These are phyloP conservation scores for Trametes cubensis DNA, from an alignment of 768 basidiomycete species.

Conservation along the genomic window DNA sequence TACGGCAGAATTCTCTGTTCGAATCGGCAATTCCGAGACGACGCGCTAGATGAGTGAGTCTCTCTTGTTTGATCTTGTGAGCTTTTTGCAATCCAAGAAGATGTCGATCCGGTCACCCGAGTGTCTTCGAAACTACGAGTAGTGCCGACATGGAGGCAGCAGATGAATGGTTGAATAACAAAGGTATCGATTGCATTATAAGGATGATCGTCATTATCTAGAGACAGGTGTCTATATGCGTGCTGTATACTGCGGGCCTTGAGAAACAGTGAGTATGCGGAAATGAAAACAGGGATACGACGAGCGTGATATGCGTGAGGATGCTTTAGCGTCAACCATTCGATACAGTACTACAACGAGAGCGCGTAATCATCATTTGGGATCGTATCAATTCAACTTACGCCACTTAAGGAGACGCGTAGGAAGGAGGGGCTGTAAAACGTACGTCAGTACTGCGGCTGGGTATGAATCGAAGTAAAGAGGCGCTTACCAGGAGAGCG, in stretches of 20 bases:
- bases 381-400: background rate
- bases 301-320: background rate
- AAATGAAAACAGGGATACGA: background rate
- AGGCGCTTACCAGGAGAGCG: conserved; percentile 55
- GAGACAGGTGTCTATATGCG: background rate
- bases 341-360: background rate
- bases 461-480: background rate
- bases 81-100: too few species aligned
- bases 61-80: too few species aligned
- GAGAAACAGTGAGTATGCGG: background rate
- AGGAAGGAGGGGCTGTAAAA: conserved; percentile 26
- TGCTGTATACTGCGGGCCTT: background rate
- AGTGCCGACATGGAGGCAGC: too few species aligned
- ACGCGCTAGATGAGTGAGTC: too few species aligned
- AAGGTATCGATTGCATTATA: background rate
- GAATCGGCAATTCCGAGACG: too few species aligned
- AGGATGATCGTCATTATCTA: background rate
- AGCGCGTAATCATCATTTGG: background rate
- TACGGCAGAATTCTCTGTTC: too few species aligned
- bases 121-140: too few species aligned
- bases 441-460: background rate
- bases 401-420: conserved; percentile 16
- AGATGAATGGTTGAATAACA: background rate
- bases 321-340: background rate
- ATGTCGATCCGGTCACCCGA: too few species aligned